phyloP scores from a whole-genome alignment of 768 basidiomycete genomes.

The Coprinellus micaceus region DNA sequence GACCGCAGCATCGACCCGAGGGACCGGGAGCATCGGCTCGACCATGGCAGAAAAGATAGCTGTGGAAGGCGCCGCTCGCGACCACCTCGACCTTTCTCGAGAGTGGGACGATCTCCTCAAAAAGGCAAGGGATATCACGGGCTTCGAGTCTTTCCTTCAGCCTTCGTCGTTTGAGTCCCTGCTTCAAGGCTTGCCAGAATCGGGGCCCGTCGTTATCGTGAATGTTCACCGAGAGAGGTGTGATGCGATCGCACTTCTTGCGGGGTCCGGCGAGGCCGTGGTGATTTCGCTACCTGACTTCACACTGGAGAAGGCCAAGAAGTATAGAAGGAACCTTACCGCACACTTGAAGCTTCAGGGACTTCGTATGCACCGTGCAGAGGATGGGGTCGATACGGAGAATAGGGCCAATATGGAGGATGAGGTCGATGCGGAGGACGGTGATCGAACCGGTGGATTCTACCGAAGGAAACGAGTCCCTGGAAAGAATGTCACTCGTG shows the following conservation, averaged over 20 bases:
- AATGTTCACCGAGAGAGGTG: constrained; percentile 17
- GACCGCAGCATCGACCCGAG: constrained; percentile 2
- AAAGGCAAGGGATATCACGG: constrained; percentile 10
- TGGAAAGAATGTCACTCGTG: not conserved
- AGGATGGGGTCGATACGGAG: no score
- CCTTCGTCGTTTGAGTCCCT: constrained; percentile 7
- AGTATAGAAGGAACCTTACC: no score
- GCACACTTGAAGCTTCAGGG: not conserved
- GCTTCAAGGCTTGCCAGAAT: constrained; percentile 5
- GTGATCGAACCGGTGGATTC: not conserved
- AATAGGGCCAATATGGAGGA: not conserved
- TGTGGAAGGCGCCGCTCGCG: constrained; percentile 14
- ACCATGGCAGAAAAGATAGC: constrained; percentile 4
- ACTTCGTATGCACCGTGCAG: not conserved
- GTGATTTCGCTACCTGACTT: constrained; percentile 11
- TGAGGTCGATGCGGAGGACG: not conserved
- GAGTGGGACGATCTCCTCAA: constrained; percentile 16
- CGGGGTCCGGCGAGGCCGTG: not conserved
- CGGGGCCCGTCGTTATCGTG: constrained; percentile 18
- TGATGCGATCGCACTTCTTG: constrained; percentile 17
- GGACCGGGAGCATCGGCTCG: not conserved
- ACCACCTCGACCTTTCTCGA: constrained; percentile 14
- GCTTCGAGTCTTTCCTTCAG: constrained; percentile 20
- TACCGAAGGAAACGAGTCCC: not conserved
- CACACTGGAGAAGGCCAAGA: not conserved